Base-by-base conservation (phyloP, 1,139 yeast species). In the Geotrichum bryndzae region DNA sequence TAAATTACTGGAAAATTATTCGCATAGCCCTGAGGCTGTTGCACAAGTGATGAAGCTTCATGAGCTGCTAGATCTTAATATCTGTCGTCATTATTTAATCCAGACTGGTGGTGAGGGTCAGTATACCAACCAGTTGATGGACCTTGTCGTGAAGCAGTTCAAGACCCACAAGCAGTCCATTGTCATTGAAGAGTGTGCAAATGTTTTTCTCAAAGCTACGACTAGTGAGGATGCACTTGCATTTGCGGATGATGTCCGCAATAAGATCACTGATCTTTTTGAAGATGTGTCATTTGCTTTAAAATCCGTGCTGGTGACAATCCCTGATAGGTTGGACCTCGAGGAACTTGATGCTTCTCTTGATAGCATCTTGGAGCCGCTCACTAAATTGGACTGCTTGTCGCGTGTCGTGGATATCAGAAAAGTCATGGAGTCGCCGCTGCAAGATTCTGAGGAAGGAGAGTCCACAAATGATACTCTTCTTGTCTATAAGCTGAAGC, bases 61-160 rank as follows among this genome's bases (percentile, higher is more conserved):
- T 25, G 67, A 68, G 23, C 58, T 72, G 33, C 64, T 74, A 15
- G 71, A 72, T 53, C 63, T 69, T 51, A 68, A 66, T n/a, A 59
- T 67, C 7, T 72, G 67, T 56, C 67, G 68, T 10, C 64, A 66
- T 11, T 55, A 29, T 33, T n/a, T 55, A 4, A 41, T 41, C 22
- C 48, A 41, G 22, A 41, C 48, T n/a, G 48, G 48, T 1, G 48
- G 48, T 41, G 48, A 41, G 48, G 48, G 48, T 2, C 65, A 65
- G 23, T 70, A 68, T 53, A 66, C 63, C n/a, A 41, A 41, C 22
- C 65, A 57, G 18, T 62, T 69, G 4, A 63, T 73, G 31, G 64
- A 65, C 22, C 61, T 53, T 15, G 65, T 70, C 13, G 60, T 68
- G 22, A 66, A 67, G 54, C 66, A 68, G 41, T 73, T 72, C 61